Percentiles rank a stretch among this genome's conserved stretches.
These are phyloP conservation scores for Claviceps cyperi DNA, from an alignment of 2,329 filamentous ascomycete species.

Conservation along the genomic window DNA sequence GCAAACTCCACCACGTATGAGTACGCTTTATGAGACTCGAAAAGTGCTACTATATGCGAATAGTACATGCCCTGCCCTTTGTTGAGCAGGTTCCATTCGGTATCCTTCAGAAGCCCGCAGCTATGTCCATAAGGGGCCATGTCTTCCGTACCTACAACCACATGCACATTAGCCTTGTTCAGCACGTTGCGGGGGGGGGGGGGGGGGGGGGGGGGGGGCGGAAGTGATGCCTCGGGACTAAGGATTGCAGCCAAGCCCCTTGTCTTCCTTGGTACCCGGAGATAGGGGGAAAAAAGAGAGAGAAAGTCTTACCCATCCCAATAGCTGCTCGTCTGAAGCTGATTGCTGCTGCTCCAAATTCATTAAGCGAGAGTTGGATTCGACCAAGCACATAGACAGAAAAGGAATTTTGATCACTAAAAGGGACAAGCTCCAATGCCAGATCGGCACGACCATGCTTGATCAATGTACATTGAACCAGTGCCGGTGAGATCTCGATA, in stretches of 20 bases:
- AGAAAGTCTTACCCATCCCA: conserved; percentile 52
- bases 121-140: conserved; percentile 39
- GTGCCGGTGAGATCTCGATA: conserved; percentile 45
- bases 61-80: conserved; percentile 74
- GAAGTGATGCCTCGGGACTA: neutral
- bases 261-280: neutral
- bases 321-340: conserved; percentile 75
- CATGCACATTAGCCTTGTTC: neutral
- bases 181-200: neutral
- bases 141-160: conserved; percentile 27
- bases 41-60: conserved; percentile 69
- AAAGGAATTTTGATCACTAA: conserved; percentile 43
- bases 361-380: conserved; percentile 56
- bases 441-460: conserved; percentile 46
- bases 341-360: conserved; percentile 57
- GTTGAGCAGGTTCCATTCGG: conserved; percentile 55
- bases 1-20: conserved; percentile 78
- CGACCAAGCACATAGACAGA: conserved; percentile 76
- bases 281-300: neutral
- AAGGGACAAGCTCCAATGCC: conserved; percentile 40
- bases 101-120: conserved; percentile 56
- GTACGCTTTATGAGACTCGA: conserved; percentile 62
- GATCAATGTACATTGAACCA: conserved; percentile 48
- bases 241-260: no score
- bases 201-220: no score